Evolutionary conservation across 116 monocot genomes (phyloP).

Genomic region (Trichopus zeylanicus): DNA sequence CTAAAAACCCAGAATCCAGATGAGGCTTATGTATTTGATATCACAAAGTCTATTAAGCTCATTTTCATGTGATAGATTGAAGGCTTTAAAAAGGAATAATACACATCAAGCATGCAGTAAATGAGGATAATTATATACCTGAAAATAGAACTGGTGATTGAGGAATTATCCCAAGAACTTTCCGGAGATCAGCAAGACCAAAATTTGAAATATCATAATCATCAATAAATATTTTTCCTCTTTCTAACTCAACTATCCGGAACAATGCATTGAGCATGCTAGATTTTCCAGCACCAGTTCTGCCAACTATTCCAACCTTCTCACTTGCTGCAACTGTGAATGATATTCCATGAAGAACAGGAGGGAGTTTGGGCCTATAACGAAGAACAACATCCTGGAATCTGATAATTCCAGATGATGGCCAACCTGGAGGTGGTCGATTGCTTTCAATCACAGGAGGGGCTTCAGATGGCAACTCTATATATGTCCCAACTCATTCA

Average conservation of each 20-base stretch:
- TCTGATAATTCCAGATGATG: constrained; percentile 67
- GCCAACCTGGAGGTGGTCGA: constrained; percentile 92
- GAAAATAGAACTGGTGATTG: constrained; percentile 94
- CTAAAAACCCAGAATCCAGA: too few relatives aligned
- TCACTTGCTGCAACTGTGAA: constrained; percentile 73
- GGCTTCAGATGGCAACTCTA: constrained; percentile 86
- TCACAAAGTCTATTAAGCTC: too few relatives aligned
- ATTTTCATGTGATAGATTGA: too few relatives aligned
- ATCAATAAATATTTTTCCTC: constrained; percentile 75
- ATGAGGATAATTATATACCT: constrained; percentile 23
- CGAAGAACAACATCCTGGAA: constrained; percentile 83
- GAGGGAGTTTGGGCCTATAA: constrained; percentile 92
- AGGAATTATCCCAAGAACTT: constrained; percentile 92
- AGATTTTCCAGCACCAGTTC: constrained; percentile 96
- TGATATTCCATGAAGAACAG: constrained; percentile 92
- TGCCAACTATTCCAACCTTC: constrained; percentile 94
- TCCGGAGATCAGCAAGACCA: constrained; percentile 81
- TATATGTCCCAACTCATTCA: constrained; percentile 82
- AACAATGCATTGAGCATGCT: constrained; percentile 98
- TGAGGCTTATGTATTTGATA: too few relatives aligned
- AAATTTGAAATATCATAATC: constrained; percentile 73
- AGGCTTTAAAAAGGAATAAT: too few relatives aligned
- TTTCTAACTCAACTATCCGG: constrained; percentile 85
- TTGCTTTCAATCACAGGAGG: constrained; percentile 56
- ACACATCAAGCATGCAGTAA: not conserved